A percentile compares a stretch with the other conserved stretches of the same genome.
These are phyloP conservation scores for Codiaeum variegatum DNA, from an alignment of 441 rosid genomes.

Conservation along the genomic window DNA sequence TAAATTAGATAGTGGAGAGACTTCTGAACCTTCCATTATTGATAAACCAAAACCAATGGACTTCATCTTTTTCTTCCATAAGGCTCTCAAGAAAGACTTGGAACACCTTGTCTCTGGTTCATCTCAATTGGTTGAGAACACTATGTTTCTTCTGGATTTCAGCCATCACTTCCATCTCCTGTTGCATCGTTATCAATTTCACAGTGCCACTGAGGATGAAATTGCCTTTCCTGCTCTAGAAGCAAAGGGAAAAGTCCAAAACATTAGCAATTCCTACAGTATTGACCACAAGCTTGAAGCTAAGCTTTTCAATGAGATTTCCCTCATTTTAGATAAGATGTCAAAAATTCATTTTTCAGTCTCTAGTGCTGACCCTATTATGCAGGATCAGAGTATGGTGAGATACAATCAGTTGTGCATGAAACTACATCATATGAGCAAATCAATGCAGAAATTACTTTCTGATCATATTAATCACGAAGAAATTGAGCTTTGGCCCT, in stretches of 20 bases:
- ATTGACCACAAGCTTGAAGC: slow-evolving; percentile 71
- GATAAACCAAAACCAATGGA: slow-evolving; percentile 60
- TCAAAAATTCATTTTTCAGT: slow-evolving; percentile 36
- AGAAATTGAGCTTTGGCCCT: slow-evolving; percentile 76
- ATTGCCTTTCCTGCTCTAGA: slow-evolving; percentile 84
- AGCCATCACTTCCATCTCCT: slow-evolving; percentile 51
- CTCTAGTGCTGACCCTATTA: slow-evolving; percentile 27
- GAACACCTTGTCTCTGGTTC: slow-evolving; percentile 65
- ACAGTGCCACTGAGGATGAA: slow-evolving; percentile 78
- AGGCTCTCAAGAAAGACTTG: slow-evolving; percentile 75
- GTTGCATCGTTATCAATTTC: slow-evolving; percentile 53
- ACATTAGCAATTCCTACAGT: slow-evolving; percentile 61
- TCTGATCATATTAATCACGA: slow-evolving; percentile 67
- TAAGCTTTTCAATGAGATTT: slow-evolving; percentile 46
- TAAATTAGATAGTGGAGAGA: slow-evolving; percentile 35
- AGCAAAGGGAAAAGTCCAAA: slow-evolving; percentile 54
- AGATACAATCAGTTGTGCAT: slow-evolving; percentile 47
- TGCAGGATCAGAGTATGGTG: slow-evolving; percentile 24
- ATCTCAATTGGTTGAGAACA: slow-evolving; percentile 48
- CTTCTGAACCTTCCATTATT: slow-evolving; percentile 24
- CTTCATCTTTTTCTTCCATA: slow-evolving; percentile 75
- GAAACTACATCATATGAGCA: slow-evolving; percentile 58
- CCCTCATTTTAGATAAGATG: slow-evolving; percentile 60
- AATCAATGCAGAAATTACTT: slow-evolving; percentile 58
- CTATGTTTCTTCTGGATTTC: slow-evolving; percentile 52